Evolutionary conservation across 768 basidiomycete genomes (phyloP), one percentile per base, ranked within the genome.

Genomic region (Lentinula guzmanii): DNA sequence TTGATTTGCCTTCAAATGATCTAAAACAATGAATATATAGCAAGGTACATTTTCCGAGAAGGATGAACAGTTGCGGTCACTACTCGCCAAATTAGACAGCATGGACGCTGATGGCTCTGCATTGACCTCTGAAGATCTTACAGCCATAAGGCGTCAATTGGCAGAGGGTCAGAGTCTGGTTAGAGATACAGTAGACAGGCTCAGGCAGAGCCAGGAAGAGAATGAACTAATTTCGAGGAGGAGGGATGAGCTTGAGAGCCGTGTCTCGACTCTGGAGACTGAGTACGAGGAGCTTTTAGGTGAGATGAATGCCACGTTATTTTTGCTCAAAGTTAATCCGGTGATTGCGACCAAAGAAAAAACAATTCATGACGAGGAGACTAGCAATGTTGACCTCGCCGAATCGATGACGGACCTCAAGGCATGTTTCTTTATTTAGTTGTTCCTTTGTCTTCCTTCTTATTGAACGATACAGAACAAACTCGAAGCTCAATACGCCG

Each of bases 201-300:
- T 97, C 46, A 79, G 93, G 63, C 89, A 93, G 74, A 87, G 87
- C 63, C 91, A 95, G 68, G 95, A 98, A 72, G 95, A 98, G 80
- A 89, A 86, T 63, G 95, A 95, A 69, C 84, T 93, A 80, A 79
- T 92, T 61, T 76, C 79, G 31, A 84, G 93, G 65, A 79, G 95
- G 63, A 82, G 88, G 64, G 92, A 93, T 64, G 97, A 99, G 70
- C 74, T 98, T 45, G 95, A 99, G 75, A 77, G 82, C 43, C 83
- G 95, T 62, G 79, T 97, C 52, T 74, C 85, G 41, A 82, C 86
- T 50, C 76, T 98, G 33, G 95, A 98, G 75, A 79, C 90, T 3
- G 97, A 98, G 69, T 98, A 98, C 67, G 97, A 99, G 74, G 97
- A 98, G 74, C 81, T 98, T 28, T 82, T 99, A 35, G 95, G 95